Evolutionary conservation across 495 filamentous ascomycete species (phyloP).

Genomic region (Cenococcum geophilum): DNA sequence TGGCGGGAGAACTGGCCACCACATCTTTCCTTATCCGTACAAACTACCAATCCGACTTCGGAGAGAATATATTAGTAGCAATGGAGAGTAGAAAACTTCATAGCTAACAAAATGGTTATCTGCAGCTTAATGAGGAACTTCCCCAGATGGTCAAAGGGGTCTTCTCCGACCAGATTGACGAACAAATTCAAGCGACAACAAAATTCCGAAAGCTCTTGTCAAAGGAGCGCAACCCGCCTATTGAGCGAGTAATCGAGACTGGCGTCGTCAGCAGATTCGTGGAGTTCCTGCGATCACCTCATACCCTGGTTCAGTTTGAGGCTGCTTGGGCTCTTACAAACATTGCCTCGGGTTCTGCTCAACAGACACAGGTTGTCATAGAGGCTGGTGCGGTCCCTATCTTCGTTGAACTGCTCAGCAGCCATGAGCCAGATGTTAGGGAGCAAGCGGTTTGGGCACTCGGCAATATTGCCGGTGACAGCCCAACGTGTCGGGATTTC

Average conservation of each 20-base stretch:
- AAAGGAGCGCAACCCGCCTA: slow-evolving; percentile 98
- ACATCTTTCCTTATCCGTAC: slow-evolving; percentile 9
- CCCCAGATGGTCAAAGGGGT: slow-evolving; percentile 97
- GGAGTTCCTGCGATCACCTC: slow-evolving; percentile 94
- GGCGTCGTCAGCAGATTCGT: slow-evolving; percentile 97
- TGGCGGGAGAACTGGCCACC: not conserved
- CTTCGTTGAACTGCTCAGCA: slow-evolving; percentile 90
- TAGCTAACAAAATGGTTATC: slow-evolving; percentile 11
- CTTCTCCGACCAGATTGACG: slow-evolving; percentile 97
- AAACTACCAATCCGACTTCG: not conserved
- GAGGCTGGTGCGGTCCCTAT: slow-evolving; percentile 98
- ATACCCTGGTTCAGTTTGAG: slow-evolving; percentile 98
- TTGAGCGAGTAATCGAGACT: slow-evolving; percentile 98
- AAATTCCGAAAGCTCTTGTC: slow-evolving; percentile 97
- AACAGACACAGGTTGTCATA: slow-evolving; percentile 98
- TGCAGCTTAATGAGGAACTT: slow-evolving; percentile 91
- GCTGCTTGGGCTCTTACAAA: slow-evolving; percentile 99
- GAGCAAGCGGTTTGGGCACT: slow-evolving; percentile 99
- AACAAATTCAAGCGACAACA: slow-evolving; percentile 97
- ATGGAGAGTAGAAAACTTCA: not conserved
- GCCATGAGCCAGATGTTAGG: slow-evolving; percentile 95
- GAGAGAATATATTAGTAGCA: not conserved
- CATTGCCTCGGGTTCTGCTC: slow-evolving; percentile 94
- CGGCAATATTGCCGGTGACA: slow-evolving; percentile 98
- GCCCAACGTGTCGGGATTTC: slow-evolving; percentile 92